Evolutionary conservation across 305 asterid species (phyloP).

Genomic region (Salvia sclarea): DNA sequence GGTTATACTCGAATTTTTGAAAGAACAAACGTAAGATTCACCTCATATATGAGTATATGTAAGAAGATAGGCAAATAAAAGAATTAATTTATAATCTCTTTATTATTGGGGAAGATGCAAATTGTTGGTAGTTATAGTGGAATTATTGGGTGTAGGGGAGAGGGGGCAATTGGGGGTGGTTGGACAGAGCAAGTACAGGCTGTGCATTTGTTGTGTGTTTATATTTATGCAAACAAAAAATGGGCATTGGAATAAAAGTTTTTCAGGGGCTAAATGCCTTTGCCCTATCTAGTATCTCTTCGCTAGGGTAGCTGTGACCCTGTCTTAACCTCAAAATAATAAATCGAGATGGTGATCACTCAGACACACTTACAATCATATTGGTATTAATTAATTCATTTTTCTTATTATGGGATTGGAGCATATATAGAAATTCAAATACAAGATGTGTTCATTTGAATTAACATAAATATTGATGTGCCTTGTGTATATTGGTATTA

Average conservation of each 20-base stretch:
- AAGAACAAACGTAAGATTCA: too few species aligned
- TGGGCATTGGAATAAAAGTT: slow-evolving; percentile 30
- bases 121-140: slow-evolving; percentile 33
- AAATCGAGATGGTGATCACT: slow-evolving; percentile 32
- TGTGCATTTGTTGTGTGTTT: slow-evolving; percentile 44
- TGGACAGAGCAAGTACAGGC: slow-evolving; percentile 40
- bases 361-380: not conserved
- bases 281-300: slow-evolving; percentile 26
- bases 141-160: slow-evolving; percentile 12
- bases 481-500: too few species aligned
- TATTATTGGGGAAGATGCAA: not conserved
- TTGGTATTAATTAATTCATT: not conserved
- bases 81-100: too few species aligned
- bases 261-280: slow-evolving; percentile 29
- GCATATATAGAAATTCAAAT: not conserved
- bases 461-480: too few species aligned
- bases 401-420: not conserved
- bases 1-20: too few species aligned
- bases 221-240: slow-evolving; percentile 27
- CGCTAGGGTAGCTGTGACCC: slow-evolving; percentile 41
- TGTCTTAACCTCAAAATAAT: not conserved
- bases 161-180: not conserved
- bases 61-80: too few species aligned
- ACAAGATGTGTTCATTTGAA: not conserved
- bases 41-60: too few species aligned